Base-by-base conservation (phyloP, 1,139 yeast species). In the Schwanniomyces etchellsii region DNA sequence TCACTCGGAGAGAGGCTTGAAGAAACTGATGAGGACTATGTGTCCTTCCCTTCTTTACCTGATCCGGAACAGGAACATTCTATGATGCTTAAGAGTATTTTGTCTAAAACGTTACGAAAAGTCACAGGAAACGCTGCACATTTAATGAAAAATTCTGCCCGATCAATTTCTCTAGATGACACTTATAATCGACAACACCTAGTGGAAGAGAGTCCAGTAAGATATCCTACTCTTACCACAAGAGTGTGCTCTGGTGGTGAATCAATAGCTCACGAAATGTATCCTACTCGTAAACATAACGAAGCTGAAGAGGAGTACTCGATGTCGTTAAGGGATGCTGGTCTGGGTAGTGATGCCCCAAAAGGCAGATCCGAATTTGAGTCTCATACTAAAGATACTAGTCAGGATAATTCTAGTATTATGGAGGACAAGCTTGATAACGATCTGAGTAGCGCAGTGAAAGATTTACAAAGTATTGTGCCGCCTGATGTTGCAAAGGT, bases 61-160 rank as follows among this genome's bases (percentile, higher is more conserved):
- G 72, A 67, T 41, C 72, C 73, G 2, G 66, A 65, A 35, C 47
- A 50, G 23, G 61, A 59, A 16, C 48, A 48, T 24, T 38, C 54
- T 28, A 52, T 49, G 38, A 57, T 60, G 6, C 48, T 63, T 6
- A 47, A 60, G 5, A 52, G 57, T 7, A 50, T 67, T 23, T 47
- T 67, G 38, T 48, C 69, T 24, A 59, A 55, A 28, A 67, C 74
- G 1, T 43, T 67, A n/a, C 50, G 70, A 21, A 57, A 67, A 34
- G 73, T 67, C 16, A 67, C 73, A 24, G 59, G 57, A 34, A 67
- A 66, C 42, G 74, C 73, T 6, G 52, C 70, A 15, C 47, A 52
- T 32, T 51, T 66, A 32, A 70, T 65, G 5, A 60, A 48, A 34
- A 53, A 50, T 30, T 63, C 62, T 40, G 40, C 50, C 5, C 16